Percentiles rank a stretch among this genome's conserved stretches.
Conservation (phyloP, 208 protist genomes). For the Tritrichomonas foetus region DNA sequence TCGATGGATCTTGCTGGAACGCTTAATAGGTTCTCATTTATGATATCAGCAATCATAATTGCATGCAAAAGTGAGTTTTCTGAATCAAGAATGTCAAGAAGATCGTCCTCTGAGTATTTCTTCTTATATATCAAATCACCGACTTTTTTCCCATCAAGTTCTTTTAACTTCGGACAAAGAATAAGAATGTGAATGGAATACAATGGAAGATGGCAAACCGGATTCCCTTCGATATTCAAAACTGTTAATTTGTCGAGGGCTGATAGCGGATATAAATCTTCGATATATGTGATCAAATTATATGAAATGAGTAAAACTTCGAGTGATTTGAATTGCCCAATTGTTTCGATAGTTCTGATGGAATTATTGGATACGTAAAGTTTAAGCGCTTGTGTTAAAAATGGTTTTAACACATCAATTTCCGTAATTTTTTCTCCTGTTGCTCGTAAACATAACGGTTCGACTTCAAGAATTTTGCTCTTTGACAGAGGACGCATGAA, state of each 20-base stretch:
- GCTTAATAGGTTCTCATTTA: too few species aligned
- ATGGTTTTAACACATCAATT: background rate
- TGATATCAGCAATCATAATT: too few species aligned
- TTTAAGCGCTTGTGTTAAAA: background rate
- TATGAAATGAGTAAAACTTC: background rate
- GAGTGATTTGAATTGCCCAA: background rate
- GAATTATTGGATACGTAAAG: constrained; percentile 12
- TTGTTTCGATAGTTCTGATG: background rate
- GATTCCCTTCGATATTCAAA: constrained; percentile 14
- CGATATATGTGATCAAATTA: background rate
- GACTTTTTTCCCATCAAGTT: too few species aligned
- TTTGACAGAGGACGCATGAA: background rate
- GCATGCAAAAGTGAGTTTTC: too few species aligned
- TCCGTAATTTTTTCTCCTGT: background rate
- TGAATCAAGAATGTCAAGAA: too few species aligned
- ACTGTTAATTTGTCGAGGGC: background rate
- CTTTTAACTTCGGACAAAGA: too few species aligned
- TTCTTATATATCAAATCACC: too few species aligned
- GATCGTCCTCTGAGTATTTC: too few species aligned
- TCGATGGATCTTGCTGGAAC: too few species aligned
- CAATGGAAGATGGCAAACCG: background rate
- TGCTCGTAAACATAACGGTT: constrained; percentile 1
- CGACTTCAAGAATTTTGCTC: background rate
- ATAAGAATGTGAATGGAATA: too few species aligned
- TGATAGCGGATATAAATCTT: constrained; percentile 8